Base-by-base conservation (phyloP, 2,329 filamentous ascomycete genomes). In the Laburnicola sp. region DNA sequence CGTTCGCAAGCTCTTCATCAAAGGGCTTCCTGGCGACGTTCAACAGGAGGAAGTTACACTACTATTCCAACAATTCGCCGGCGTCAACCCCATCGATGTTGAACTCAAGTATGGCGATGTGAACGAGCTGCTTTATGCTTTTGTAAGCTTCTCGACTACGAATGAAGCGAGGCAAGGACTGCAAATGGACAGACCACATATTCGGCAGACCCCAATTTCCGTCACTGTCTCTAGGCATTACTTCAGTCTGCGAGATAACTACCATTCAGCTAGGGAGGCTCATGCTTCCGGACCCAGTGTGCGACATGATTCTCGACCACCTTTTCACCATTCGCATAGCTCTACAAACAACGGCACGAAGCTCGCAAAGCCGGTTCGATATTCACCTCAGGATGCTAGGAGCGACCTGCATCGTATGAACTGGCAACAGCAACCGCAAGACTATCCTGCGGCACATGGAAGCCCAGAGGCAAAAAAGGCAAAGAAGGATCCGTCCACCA, bases 371-470 rank as follows among this genome's bases (percentile, higher is more conserved):
- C 6, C 26, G 31, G 23, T 45, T 16, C 47, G 51, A n/a, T 72
- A 72, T 53, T 71, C 69, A 52, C 65, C 69, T 38, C 69, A 72
- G 54, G 69, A 71, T 54, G 69, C 62, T 60, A 66, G 69, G 53
- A 71, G 69, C 58, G 65, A 59, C 54, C 48, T 70, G 52, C 59
- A 42, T 36, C 58, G 56, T 48, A 42, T 50, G 16, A 37, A 37
- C 22, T 46, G 27, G 21, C 37, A 57, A 28, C 39, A 25, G 21
- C 37, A 55, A 3, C 27, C 45, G 11, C 21, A 11, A 4, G 35
- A 43, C 22, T 7, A 9, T 30, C 32, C 36, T 6, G 4, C 35
- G n/a, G 31, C 31, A 5, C 31, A 28, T 10, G 58, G 50, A 32
- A 65, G 58, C 30, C 58, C 60, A 16, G 55, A 60, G 32, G 16